A percentile compares a stretch with the other conserved stretches of the same genome.
Conservation (phyloP, 2,329 filamentous ascomycete genomes). For the Byssochlamys sp. region DNA sequence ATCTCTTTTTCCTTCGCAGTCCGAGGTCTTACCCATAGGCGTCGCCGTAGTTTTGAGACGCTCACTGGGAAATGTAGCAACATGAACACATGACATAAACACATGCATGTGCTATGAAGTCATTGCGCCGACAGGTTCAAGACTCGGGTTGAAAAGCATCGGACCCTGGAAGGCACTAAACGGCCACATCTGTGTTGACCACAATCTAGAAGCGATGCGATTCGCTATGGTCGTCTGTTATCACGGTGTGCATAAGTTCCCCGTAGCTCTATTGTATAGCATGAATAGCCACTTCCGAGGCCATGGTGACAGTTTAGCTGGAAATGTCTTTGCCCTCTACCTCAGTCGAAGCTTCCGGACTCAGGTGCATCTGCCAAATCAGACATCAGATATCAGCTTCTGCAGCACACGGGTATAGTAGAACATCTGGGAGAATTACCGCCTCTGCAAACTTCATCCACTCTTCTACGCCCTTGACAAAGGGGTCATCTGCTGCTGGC, state of each 20-base stretch:
- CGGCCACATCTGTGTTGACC: background rate
- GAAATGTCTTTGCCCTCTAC: background rate
- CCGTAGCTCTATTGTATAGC: background rate
- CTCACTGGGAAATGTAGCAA: background rate
- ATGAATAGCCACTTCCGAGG: background rate
- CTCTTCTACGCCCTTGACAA: constrained; percentile 65
- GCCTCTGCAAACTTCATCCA: constrained; percentile 67
- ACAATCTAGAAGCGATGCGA: background rate
- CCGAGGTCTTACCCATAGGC: too few relatives aligned
- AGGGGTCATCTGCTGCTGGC: constrained; percentile 58
- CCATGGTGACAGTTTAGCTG: background rate
- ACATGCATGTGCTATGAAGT: background rate
- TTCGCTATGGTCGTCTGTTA: background rate
- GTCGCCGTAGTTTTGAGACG: background rate
- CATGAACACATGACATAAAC: too few relatives aligned
- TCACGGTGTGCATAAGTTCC: background rate
- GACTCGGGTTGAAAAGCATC: background rate
- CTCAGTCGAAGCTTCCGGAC: background rate
- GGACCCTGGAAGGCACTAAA: background rate
- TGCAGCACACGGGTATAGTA: background rate
- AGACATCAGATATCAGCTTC: background rate
- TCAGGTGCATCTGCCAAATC: background rate
- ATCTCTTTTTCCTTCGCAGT: too few relatives aligned
- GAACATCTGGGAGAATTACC: constrained; percentile 32
- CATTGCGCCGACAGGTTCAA: background rate